Conservation (phyloP, 257 asterid species). For the Solanum rostratum region DNA sequence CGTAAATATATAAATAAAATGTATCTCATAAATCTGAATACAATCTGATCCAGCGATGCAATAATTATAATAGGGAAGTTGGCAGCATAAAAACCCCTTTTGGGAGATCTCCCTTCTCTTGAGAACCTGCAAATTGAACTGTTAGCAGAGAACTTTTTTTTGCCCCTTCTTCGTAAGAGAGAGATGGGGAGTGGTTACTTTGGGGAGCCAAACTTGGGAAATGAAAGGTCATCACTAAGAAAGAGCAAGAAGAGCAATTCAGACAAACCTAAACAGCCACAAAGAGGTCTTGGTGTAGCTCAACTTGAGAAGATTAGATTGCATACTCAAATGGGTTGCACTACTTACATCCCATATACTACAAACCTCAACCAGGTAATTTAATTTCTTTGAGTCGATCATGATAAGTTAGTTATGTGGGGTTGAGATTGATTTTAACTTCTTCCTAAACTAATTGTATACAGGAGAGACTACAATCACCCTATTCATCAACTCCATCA, state of each 20-base stretch:
- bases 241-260: conserved; percentile 50
- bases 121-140: background rate
- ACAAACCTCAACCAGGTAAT: background rate
- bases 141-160: background rate
- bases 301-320: conserved; percentile 88
- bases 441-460: no score
- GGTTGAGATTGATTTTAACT: no score
- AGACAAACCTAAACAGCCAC: conserved; percentile 82
- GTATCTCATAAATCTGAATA: conserved; percentile 34
- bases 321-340: conserved; percentile 56
- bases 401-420: background rate
- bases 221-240: conserved; percentile 34
- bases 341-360: conserved; percentile 28
- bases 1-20: conserved; percentile 16
- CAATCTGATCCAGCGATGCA: conserved; percentile 92
- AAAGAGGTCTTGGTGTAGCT: conserved; percentile 89
- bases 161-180: background rate
- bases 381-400: background rate
- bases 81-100: conserved; percentile 21
- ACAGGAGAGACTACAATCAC: conserved; percentile 27
- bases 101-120: conserved; percentile 13
- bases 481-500: conserved; percentile 33
- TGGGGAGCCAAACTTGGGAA: conserved; percentile 43
- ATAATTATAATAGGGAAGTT: conserved; percentile 30
- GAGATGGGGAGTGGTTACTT: conserved; percentile 56